Evolutionary conservation across 2,329 filamentous ascomycete genomes (phyloP).

Genomic region (Nannizzia gypsea): DNA sequence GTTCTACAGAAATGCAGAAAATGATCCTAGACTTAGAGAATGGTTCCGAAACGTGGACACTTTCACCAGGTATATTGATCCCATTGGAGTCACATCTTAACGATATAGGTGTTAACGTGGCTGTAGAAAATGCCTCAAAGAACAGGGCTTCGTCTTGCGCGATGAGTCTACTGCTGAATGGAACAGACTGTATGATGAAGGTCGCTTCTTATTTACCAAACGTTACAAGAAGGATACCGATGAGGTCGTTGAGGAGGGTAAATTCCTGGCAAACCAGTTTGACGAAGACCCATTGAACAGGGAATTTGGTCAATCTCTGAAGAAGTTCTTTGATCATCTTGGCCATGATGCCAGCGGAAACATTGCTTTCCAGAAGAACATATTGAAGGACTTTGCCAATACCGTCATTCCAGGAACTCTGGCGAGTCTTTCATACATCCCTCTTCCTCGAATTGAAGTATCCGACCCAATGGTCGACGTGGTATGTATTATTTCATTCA

Average conservation of each 20-base stretch:
- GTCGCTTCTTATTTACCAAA: conserved; percentile 73
- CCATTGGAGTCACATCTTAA: not conserved
- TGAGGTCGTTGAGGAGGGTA: conserved; percentile 75
- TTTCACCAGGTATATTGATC: conserved; percentile 48
- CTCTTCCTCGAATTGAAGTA: conserved; percentile 88
- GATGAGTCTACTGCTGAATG: conserved; percentile 69
- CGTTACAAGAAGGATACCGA: conserved; percentile 81
- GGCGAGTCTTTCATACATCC: conserved; percentile 77
- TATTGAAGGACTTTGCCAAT: conserved; percentile 77
- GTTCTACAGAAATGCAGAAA: conserved; percentile 77
- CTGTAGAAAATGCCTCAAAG: conserved; percentile 58
- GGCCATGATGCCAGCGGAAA: conserved; percentile 78
- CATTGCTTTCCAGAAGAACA: conserved; percentile 78
- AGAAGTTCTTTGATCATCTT: conserved; percentile 83
- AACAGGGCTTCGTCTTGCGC: conserved; percentile 84
- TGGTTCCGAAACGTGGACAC: conserved; percentile 75
- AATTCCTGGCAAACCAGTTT: conserved; percentile 81
- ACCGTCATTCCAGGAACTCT: conserved; percentile 75
- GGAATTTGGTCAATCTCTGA: conserved; percentile 59
- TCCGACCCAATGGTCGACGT: conserved; percentile 73
- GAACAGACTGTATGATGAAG: conserved; percentile 73
- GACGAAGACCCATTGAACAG: conserved; percentile 79
- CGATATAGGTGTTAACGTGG: conserved; percentile 9
- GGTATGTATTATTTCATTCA: conserved; percentile 21
- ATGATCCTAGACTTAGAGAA: conserved; percentile 69